A percentile compares a stretch with the other conserved stretches of the same genome.
These are phyloP conservation scores for Paspalum notatum DNA, from an alignment of 176 grass and related monocot species.

Conservation along the genomic window DNA sequence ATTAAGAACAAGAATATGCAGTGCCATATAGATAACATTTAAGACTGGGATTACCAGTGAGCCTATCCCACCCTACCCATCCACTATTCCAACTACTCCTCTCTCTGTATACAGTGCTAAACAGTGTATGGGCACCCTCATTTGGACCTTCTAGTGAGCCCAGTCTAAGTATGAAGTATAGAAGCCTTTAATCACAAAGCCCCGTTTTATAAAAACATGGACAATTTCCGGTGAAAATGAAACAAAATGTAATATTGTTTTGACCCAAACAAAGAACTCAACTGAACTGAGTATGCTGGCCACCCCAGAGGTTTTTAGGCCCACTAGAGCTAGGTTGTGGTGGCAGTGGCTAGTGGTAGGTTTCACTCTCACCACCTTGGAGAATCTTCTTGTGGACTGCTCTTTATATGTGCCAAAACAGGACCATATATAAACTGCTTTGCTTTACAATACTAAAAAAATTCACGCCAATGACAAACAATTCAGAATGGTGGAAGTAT, in stretches of 20 bases:
- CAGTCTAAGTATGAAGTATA: neutral
- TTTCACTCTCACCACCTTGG: neutral
- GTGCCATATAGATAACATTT: constrained; percentile 18
- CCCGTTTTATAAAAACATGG: neutral
- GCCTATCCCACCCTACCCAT: no score
- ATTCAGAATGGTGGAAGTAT: no score
- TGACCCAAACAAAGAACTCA: neutral
- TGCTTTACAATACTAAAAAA: no score
- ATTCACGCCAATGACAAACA: no score
- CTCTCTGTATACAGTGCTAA: no score
- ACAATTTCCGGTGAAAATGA: neutral
- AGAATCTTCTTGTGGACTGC: neutral
- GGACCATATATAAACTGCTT: no score
- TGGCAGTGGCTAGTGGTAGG: neutral
- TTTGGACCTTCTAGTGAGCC: no score
- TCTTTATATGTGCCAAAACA: neutral
- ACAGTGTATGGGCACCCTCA: no score
- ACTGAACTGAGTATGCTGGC: no score
- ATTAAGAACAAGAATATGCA: constrained; percentile 15
- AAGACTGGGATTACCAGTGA: no score
- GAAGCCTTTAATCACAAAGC: neutral
- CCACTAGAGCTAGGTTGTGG: neutral
- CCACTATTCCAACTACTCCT: no score
- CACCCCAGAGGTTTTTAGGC: no score
- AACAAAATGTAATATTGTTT: neutral